Evolutionary conservation across 345 rosid species (phyloP).

Genomic region (Citrus medica): DNA sequence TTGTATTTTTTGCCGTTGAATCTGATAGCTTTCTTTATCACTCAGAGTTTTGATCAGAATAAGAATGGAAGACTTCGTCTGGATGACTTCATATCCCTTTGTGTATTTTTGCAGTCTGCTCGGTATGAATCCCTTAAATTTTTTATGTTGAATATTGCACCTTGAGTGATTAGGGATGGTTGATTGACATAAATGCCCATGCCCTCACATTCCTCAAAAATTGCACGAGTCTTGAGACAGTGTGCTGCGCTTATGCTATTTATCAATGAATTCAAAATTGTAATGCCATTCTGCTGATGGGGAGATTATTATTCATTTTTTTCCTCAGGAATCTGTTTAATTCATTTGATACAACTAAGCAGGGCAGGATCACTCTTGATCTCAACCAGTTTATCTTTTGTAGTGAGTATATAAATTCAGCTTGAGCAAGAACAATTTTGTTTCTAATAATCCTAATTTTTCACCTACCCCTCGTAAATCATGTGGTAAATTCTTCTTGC

Average conservation of each 20-base stretch:
- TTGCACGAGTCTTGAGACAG: neutral
- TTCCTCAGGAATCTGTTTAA: slow-evolving; percentile 53
- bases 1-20: neutral
- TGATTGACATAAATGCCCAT: neutral
- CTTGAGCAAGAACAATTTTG: neutral
- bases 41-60: slow-evolving; percentile 63
- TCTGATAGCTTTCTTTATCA: slow-evolving; percentile 5
- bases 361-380: slow-evolving; percentile 67
- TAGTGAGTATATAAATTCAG: slow-evolving; percentile 38
- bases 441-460: neutral
- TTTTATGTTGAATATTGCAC: neutral
- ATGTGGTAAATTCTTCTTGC: neutral
- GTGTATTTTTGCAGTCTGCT: slow-evolving; percentile 67
- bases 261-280: neutral
- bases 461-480: neutral
- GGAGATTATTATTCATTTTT: neutral
- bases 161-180: neutral
- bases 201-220: neutral
- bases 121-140: slow-evolving; percentile 27
- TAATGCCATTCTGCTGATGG: neutral
- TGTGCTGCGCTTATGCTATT: too few relatives aligned
- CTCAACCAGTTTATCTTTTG: slow-evolving; percentile 66
- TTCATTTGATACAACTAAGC: slow-evolving; percentile 69
- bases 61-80: slow-evolving; percentile 58
- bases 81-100: slow-evolving; percentile 69